Evolutionary conservation across 2,329 filamentous ascomycete genomes (phyloP).

Genomic region (Alternaria arbusti): DNA sequence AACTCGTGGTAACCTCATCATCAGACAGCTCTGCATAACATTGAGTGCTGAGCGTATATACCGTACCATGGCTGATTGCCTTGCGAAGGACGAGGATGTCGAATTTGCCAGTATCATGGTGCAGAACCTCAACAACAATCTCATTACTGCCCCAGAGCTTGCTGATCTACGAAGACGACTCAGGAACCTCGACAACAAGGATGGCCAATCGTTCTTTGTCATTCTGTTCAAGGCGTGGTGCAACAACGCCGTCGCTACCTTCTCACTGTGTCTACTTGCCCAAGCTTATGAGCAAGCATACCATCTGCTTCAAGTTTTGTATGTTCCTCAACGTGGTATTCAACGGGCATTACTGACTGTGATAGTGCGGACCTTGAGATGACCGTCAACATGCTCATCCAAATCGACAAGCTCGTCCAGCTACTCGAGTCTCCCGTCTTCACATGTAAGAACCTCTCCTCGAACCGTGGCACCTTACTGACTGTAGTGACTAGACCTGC

Average conservation of each 20-base stretch:
- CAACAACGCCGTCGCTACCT: conserved; percentile 96
- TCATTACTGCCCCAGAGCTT: conserved; percentile 95
- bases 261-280: conserved; percentile 91
- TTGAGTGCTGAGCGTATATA: conserved; percentile 95
- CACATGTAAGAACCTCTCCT: conserved; percentile 70
- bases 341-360: conserved; percentile 26
- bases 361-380: conserved; percentile 93
- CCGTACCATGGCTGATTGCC: conserved; percentile 90
- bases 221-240: conserved; percentile 96
- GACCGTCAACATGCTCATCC: conserved; percentile 98
- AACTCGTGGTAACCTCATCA: conserved; percentile 93
- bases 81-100: conserved; percentile 96
- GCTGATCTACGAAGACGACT: conserved; percentile 88
- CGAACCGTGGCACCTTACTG: conserved; percentile 2
- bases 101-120: conserved; percentile 99
- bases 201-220: conserved; percentile 95
- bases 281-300: conserved; percentile 99
- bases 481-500: conserved; percentile 68
- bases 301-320: conserved; percentile 95
- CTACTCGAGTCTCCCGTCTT: conserved; percentile 97
- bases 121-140: conserved; percentile 97
- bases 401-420: conserved; percentile 98
- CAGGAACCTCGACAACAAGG: conserved; percentile 89
- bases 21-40: conserved; percentile 90
- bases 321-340: conserved; percentile 39